A percentile compares a stretch with the other conserved stretches of the same genome.
phyloP scores from a whole-genome alignment of 1,139 yeast genomes.

The Sugiyamaella neomexicana region DNA sequence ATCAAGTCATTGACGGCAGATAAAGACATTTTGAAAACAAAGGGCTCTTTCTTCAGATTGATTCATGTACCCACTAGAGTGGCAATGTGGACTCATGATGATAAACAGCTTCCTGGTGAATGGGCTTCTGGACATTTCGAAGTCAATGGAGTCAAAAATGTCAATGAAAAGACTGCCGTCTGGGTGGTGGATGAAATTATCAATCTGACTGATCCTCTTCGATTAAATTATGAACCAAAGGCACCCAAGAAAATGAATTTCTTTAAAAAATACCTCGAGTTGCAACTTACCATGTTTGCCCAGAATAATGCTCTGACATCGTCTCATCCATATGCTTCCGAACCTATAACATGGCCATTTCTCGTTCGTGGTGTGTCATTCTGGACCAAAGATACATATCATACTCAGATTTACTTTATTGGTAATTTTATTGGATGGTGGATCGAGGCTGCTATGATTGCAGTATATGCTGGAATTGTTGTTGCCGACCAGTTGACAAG shows the following conservation, averaged over 20 bases:
- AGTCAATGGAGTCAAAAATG: constrained; percentile 89
- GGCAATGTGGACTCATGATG: constrained; percentile 93
- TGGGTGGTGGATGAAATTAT: constrained; percentile 81
- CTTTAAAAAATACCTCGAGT: constrained; percentile 82
- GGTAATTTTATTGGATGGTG: constrained; percentile 95
- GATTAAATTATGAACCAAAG: constrained; percentile 56
- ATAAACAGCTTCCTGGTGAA: constrained; percentile 70
- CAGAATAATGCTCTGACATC: constrained; percentile 85
- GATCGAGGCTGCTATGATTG: constrained; percentile 70
- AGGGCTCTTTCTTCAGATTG: constrained; percentile 64
- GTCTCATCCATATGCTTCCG: constrained; percentile 95
- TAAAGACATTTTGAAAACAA: constrained; percentile 62
- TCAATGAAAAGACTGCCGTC: constrained; percentile 61
- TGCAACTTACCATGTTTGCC: constrained; percentile 85
- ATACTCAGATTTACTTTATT: constrained; percentile 76
- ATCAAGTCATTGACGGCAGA: constrained; percentile 59
- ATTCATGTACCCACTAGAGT: constrained; percentile 86
- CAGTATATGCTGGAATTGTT: constrained; percentile 61
- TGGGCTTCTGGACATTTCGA: constrained; percentile 95
- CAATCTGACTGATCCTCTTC: constrained; percentile 57
- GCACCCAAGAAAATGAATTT: constrained; percentile 65
- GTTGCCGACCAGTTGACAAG: constrained; percentile 76
- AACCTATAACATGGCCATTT: constrained; percentile 94
- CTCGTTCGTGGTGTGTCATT: constrained; percentile 89
- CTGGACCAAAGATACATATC: constrained; percentile 73